A percentile compares a stretch with the other conserved stretches of the same genome.
Conservation (phyloP, 2,329 filamentous ascomycete genomes). For the Diaporthe nobilis region DNA sequence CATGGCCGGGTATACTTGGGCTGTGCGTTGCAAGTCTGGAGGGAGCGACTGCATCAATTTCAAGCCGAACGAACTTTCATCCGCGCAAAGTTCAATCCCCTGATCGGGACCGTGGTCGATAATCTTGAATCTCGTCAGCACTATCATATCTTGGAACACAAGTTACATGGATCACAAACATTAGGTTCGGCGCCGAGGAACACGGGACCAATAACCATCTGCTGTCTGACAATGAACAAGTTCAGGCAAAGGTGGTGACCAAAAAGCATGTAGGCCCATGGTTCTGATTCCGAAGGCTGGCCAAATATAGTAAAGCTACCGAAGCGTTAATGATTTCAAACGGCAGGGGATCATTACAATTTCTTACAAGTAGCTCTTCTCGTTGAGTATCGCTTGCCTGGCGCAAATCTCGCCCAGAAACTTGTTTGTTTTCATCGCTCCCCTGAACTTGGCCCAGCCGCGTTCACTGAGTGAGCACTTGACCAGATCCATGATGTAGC, state of each 20-base stretch:
- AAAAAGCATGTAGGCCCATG: slow-evolving; percentile 83
- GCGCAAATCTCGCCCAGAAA: slow-evolving; percentile 4
- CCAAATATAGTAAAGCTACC: slow-evolving; percentile 80
- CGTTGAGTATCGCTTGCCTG: background rate
- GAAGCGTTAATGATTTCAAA: background rate
- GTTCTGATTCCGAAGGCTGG: slow-evolving; percentile 65
- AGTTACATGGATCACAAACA: background rate
- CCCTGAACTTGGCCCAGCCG: slow-evolving; percentile 13
- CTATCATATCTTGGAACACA: background rate
- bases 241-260: slow-evolving; percentile 84
- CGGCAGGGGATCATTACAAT: background rate
- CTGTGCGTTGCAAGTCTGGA: slow-evolving; percentile 59
- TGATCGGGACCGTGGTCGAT: slow-evolving; percentile 75
- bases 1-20: slow-evolving; percentile 72
- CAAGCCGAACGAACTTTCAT: slow-evolving; percentile 76
- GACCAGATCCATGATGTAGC: background rate
- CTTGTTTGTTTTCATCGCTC: slow-evolving; percentile 18
- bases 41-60: slow-evolving; percentile 76
- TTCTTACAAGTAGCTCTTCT: slow-evolving; percentile 14
- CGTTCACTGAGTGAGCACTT: background rate
- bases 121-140: slow-evolving; percentile 47
- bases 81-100: slow-evolving; percentile 76
- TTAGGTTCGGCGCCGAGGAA: slow-evolving; percentile 89
- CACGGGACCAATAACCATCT: slow-evolving; percentile 79
- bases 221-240: slow-evolving; percentile 74